Percentiles rank a stretch among this genome's conserved stretches.
Conservation (phyloP, 352 stramenopile species). For the Thalassiosira hispida region DNA sequence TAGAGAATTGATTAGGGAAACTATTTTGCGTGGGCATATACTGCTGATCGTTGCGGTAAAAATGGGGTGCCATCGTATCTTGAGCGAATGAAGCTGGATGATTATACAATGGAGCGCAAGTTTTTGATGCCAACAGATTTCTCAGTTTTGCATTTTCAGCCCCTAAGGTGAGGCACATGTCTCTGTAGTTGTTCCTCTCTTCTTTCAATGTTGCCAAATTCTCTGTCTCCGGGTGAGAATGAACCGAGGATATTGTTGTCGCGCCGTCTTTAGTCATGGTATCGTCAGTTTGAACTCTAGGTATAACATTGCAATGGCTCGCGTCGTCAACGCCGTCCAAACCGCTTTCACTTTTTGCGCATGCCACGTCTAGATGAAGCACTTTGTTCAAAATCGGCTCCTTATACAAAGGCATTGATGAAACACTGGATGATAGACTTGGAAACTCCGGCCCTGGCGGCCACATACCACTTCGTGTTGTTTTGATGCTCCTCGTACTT, state of each 20-base stretch:
- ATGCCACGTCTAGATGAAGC: slow-evolving; percentile 51
- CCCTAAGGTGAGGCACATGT: slow-evolving; percentile 79
- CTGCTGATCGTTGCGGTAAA: slow-evolving; percentile 49
- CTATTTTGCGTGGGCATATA: slow-evolving; percentile 35
- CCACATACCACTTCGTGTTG: slow-evolving; percentile 34
- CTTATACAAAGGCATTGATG: slow-evolving; percentile 38
- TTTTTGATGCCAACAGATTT: slow-evolving; percentile 75
- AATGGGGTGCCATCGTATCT: slow-evolving; percentile 51
- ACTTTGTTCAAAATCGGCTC: slow-evolving; percentile 57
- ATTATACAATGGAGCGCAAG: slow-evolving; percentile 49
- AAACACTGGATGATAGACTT: slow-evolving; percentile 38
- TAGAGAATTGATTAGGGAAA: slow-evolving; percentile 26
- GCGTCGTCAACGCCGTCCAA: slow-evolving; percentile 43
- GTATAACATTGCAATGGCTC: slow-evolving; percentile 61
- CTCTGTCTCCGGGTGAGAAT: slow-evolving; percentile 65
- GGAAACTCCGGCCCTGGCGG: slow-evolving; percentile 33
- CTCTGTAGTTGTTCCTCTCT: slow-evolving; percentile 77
- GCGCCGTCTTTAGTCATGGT: slow-evolving; percentile 72
- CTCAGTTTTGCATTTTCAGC: slow-evolving; percentile 81
- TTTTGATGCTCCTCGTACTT: slow-evolving; percentile 42
- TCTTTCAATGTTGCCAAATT: slow-evolving; percentile 66
- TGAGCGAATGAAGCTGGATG: slow-evolving; percentile 50
- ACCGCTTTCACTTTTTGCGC: slow-evolving; percentile 53
- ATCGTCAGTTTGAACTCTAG: slow-evolving; percentile 48
- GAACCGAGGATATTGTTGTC: slow-evolving; percentile 77